Evolutionary conservation across 371 early-diverging fungal species (phyloP).

Genomic region (Rhizopus delemar): DNA sequence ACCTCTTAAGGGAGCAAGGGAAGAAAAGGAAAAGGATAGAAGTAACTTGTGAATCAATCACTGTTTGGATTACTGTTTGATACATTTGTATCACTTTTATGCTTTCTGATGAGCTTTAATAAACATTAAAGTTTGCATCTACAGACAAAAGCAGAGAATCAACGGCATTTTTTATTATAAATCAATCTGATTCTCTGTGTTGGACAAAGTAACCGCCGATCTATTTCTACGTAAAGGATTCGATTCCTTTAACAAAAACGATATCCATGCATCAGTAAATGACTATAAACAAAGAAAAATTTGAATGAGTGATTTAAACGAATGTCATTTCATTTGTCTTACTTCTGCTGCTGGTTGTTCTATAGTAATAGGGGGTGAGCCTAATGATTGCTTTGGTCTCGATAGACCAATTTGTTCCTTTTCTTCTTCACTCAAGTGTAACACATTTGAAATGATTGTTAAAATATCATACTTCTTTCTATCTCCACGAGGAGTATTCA

Average conservation of each 20-base stretch:
- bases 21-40: too few relatives aligned
- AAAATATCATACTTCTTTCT: slow-evolving; percentile 87
- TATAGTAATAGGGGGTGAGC: slow-evolving; percentile 22
- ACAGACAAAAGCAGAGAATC: too few relatives aligned
- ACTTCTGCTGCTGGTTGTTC: slow-evolving; percentile 37
- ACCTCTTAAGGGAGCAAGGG: too few relatives aligned
- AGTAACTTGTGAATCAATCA: too few relatives aligned
- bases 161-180: slow-evolving; percentile 9
- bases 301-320: not conserved
- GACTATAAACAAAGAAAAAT: slow-evolving; percentile 49
- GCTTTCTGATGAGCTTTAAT: too few relatives aligned
- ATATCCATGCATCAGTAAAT: slow-evolving; percentile 88
- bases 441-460: slow-evolving; percentile 82
- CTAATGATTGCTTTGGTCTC: slow-evolving; percentile 38
- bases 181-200: slow-evolving; percentile 17
- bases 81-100: too few relatives aligned
- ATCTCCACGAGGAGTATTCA: slow-evolving; percentile 83
- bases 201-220: slow-evolving; percentile 23
- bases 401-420: slow-evolving; percentile 82
- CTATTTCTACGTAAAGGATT: slow-evolving; percentile 33
- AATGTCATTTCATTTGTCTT: slow-evolving; percentile 20
- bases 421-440: slow-evolving; percentile 85
- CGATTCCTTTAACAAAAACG: slow-evolving; percentile 76
- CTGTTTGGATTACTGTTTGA: too few relatives aligned
- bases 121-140: too few relatives aligned